These are phyloP conservation scores for Persicaria maculosa DNA, from an alignment of 148 eudicot species.

Conservation along the genomic window DNA sequence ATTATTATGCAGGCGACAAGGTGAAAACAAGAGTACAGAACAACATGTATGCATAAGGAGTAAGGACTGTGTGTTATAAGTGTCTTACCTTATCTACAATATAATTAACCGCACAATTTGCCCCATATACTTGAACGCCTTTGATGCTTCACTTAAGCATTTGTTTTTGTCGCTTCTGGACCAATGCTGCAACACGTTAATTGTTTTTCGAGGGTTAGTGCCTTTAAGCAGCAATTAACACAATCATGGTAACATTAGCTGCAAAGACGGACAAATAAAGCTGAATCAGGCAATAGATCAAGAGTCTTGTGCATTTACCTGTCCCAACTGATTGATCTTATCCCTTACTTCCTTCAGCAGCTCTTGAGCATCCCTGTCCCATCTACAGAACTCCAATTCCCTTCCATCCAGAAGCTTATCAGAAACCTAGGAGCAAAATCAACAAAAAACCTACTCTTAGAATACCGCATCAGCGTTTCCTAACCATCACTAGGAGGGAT, in stretches of 20 bases:
- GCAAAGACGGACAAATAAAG: background rate
- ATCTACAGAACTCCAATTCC: conserved; percentile 57
- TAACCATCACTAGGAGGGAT: background rate
- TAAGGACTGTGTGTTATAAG: background rate
- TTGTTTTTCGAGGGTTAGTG: background rate
- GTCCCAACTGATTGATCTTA: conserved; percentile 64
- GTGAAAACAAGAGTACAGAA: background rate
- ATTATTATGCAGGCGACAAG: background rate
- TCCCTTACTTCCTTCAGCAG: conserved; percentile 61
- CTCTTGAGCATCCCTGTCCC: conserved; percentile 67
- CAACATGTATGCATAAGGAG: background rate
- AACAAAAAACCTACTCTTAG: background rate
- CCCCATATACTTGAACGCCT: conserved; percentile 63
- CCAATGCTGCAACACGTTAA: conserved; percentile 67
- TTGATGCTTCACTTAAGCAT: conserved; percentile 76
- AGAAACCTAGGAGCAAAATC: conserved; percentile 40
- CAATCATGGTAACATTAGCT: background rate
- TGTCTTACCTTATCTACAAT: conserved; percentile 1
- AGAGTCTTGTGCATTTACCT: conserved; percentile 35
- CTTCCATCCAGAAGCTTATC: conserved; percentile 50
- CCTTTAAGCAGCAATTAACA: background rate
- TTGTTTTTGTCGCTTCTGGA: conserved; percentile 75
- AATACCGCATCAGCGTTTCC: background rate
- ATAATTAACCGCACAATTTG: conserved; percentile 76
- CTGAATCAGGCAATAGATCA: background rate